Base-by-base conservation (phyloP, 2,329 filamentous ascomycete species). In the Rhytidhysteron rufulum region DNA sequence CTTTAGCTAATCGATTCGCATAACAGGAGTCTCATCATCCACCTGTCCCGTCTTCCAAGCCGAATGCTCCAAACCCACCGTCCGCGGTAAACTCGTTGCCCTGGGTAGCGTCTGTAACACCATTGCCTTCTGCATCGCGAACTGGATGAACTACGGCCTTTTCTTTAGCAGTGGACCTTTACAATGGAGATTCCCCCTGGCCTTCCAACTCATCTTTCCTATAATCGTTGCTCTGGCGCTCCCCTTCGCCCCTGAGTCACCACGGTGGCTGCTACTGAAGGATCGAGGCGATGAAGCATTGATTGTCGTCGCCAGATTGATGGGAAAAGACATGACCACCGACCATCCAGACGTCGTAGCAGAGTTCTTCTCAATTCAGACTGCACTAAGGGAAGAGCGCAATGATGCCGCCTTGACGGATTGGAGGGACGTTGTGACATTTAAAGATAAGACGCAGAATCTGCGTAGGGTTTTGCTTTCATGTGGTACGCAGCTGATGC, bases 261-360 rank as follows among this genome's bases (percentile, higher is more conserved):
- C n/a, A n/a, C n/a, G n/a, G n/a, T n/a, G n/a, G n/a, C n/a, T n/a
- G n/a, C n/a, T n/a, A 8, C 55, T 50, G 5, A 51, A 51, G 18
- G 35, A 43, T 25, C 43, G 38, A 17, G 42, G 50, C 15, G 47
- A 41, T 17, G 49, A 48, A 36, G 49, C 49, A 9, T 42, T 36
- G 30, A 34, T 39, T 21, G 45, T 52, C 6, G 37, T 52, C 4
- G 30, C 25, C 9, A 29, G 25, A 29, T 29, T 29, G n/a, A 9
- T 29, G 25, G 25, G 25, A 29, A 29, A n/a, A n/a, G 25, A 29
- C n/a, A 9, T 29, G 4, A 32, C 42, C 32, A 44, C 50, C 10
- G 41, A 47, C 34, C 49, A 54, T 34, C 40, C 42, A 11, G 47
- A 49, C 18, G 46, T 46, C 24, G 38, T 47, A 8, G 47, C 42